Evolutionary conservation across 768 basidiomycete species (phyloP), one percentile per base, ranked within the genome.

Genomic region (Russula foetens): DNA sequence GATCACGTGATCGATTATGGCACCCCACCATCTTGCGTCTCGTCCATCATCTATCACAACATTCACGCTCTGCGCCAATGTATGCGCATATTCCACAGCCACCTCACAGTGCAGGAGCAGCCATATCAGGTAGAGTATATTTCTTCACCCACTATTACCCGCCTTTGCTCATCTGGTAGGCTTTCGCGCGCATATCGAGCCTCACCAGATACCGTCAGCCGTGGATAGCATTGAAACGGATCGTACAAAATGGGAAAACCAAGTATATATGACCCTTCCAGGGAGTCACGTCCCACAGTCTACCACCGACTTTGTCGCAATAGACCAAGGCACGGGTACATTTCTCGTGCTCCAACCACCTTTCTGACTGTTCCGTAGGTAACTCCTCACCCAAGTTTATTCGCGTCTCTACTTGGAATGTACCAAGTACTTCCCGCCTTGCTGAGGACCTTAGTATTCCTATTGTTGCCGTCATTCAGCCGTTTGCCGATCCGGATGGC

Each of bases 381-480:
- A 98, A 96, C 73, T 90, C 93, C 3, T 90, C 89, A 15, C 97
- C 97, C 8, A 89, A 90, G 68, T 92, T 89, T 71, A 79, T 96
- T 48, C 86, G 97, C 38, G 77, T 92, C 58, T 88, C 97, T 17
- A 92, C 94, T 7, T 94, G 93, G 84, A 87, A 86, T 69, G 74
- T 98, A 26, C 97, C 97, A 2, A 80, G 81, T 61, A 85, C 88
- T 2, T 84, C 86, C 17, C 84, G 86, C 47, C 81, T 99, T 15
- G 84, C 92, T 1, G 76, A 81, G 2, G 87, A 94, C 26, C 91
- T 93, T 56, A 82, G 84, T 47, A 82, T 98, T 45, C 97, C 97
- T 0, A 75, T 98, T 47, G 88, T 84, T 15, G 84, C 92, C 3
- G 76, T 91, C 38, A 80, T 98, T 24, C 94, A 97, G 69, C 97